Percentiles rank a stretch among this genome's conserved stretches.
Evolutionary conservation across 345 rosid genomes (phyloP).

Genomic region (Sonneratia caseolaris): DNA sequence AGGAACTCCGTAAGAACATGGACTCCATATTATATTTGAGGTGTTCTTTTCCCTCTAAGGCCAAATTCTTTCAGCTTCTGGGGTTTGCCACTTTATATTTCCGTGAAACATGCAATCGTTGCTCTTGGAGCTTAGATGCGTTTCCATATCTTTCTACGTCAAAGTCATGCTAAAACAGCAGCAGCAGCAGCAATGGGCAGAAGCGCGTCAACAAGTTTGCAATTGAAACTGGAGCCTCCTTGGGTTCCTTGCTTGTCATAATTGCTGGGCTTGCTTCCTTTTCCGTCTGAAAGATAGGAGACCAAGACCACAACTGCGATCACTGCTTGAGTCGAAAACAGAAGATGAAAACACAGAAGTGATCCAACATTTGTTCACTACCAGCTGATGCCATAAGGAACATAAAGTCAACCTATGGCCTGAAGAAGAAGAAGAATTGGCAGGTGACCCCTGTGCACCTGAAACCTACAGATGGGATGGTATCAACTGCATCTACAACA

Average conservation of each 20-base stretch:
- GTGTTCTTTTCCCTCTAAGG: too few relatives aligned
- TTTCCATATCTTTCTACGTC: neutral
- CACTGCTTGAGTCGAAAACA: too few relatives aligned
- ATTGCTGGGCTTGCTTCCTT: neutral
- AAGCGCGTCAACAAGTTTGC: neutral
- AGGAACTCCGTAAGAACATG: too few relatives aligned
- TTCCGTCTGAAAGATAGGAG: neutral
- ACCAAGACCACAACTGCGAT: neutral
- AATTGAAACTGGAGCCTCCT: neutral
- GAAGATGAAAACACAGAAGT: too few relatives aligned
- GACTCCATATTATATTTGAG: too few relatives aligned
- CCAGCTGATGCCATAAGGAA: too few relatives aligned
- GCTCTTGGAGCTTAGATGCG: neutral
- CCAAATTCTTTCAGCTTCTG: too few relatives aligned
- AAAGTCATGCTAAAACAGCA: neutral
- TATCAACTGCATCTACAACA: conserved; percentile 26
- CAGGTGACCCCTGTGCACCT: conserved; percentile 57
- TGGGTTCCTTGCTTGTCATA: neutral
- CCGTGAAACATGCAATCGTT: too few relatives aligned
- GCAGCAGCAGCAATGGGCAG: neutral
- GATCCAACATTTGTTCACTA: too few relatives aligned
- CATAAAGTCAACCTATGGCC: too few relatives aligned
- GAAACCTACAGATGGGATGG: conserved; percentile 39
- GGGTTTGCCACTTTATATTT: too few relatives aligned
- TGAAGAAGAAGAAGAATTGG: conserved; percentile 25